Conservation (phyloP, 257 asterid species). For the Primulina huaijiensis region DNA sequence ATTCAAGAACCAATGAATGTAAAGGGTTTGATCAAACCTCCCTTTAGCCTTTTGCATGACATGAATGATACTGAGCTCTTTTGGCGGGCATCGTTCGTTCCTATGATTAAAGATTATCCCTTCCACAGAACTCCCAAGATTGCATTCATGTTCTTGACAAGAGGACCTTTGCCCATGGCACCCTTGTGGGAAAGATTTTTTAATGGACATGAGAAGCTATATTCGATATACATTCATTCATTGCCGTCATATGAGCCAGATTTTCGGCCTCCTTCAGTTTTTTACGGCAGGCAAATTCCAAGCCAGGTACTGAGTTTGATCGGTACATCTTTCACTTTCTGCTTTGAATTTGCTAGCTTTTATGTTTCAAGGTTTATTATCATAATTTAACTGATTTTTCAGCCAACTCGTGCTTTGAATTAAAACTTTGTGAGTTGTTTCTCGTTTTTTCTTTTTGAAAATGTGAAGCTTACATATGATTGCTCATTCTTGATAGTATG, state of each 20-base stretch:
- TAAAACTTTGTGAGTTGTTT: slow-evolving; percentile 1
- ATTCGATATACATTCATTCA: slow-evolving; percentile 70
- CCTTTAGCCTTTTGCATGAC: slow-evolving; percentile 46
- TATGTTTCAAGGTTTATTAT: neutral
- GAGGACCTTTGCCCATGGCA: slow-evolving; percentile 82
- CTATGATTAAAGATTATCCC: slow-evolving; percentile 56
- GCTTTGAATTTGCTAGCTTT: neutral
- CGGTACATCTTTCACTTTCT: neutral
- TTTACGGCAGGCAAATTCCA: slow-evolving; percentile 73
- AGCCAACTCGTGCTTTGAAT: slow-evolving; percentile 9
- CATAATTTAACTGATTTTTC: neutral
- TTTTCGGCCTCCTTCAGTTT: slow-evolving; percentile 60
- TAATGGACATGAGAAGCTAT: slow-evolving; percentile 66
- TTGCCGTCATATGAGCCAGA: slow-evolving; percentile 62
- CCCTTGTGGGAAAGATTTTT: slow-evolving; percentile 88
- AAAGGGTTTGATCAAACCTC: slow-evolving; percentile 56
- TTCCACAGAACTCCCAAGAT: slow-evolving; percentile 71
- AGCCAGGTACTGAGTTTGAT: slow-evolving; percentile 57
- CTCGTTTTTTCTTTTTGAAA: neutral
- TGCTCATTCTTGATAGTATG: neutral
- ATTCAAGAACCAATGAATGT: slow-evolving; percentile 36
- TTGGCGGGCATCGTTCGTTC: slow-evolving; percentile 76
- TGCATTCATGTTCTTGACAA: slow-evolving; percentile 91
- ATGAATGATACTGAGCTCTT: slow-evolving; percentile 76
- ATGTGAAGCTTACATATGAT: neutral